Evolutionary conservation across 352 stramenopile genomes (phyloP).

Genomic region (Pythium chondricola): DNA sequence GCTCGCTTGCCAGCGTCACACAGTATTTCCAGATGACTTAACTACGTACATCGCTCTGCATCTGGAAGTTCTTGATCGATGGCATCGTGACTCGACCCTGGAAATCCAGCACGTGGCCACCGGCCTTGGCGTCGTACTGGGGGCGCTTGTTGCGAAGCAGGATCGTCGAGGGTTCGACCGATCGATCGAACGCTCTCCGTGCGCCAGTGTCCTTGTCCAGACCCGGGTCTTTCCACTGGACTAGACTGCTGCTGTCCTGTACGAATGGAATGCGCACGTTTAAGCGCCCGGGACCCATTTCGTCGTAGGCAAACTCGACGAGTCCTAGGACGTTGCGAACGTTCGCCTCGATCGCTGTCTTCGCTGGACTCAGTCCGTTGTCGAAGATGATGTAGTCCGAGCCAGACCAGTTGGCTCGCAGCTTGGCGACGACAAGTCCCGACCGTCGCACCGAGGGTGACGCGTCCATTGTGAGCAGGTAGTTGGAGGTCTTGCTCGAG

Average conservation of each 20-base stretch:
- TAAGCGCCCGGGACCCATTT: conserved; percentile 52
- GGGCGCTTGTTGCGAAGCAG: conserved; percentile 89
- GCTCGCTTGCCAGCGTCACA: too few species aligned
- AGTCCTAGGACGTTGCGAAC: conserved; percentile 38
- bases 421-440: conserved; percentile 40
- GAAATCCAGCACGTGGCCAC: conserved; percentile 62
- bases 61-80: conserved; percentile 72
- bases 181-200: conserved; percentile 34
- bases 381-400: conserved; percentile 61
- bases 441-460: conserved; percentile 28
- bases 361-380: conserved; percentile 39
- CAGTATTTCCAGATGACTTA: too few species aligned
- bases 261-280: conserved; percentile 36
- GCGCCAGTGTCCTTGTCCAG: conserved; percentile 3
- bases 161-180: conserved; percentile 35
- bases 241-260: conserved; percentile 16
- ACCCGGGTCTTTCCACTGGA: conserved; percentile 26
- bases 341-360: conserved; percentile 36
- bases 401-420: conserved; percentile 56
- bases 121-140: conserved; percentile 40
- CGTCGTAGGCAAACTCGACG: conserved; percentile 64
- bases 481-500: conserved; percentile 53
- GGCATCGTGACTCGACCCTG: conserved; percentile 58
- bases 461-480: conserved; percentile 48
- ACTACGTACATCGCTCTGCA: conserved; percentile 39